Evolutionary conservation across 306 rosid species (phyloP), one percentile per base, ranked within the genome.

Genomic region (Trichosanthes cucumerina): DNA sequence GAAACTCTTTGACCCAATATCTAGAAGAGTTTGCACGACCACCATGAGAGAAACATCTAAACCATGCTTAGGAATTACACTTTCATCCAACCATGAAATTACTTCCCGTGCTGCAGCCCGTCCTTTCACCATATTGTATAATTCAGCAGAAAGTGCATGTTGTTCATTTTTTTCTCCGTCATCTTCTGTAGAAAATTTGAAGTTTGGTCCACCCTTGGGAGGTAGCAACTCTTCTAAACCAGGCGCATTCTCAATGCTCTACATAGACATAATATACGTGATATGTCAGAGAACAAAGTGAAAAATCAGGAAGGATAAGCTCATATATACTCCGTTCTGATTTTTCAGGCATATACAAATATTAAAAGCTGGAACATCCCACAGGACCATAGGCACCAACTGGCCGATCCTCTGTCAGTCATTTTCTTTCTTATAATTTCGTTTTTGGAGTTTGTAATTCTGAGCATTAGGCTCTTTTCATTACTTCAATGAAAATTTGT

Each of bases 171-270:
- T 88, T 81, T 90, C 96, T 49, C 83, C 85, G 79, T 75, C 85
- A 38, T 90, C 95, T 66, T 90, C 96, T 7, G 81, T 82, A 68
- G 88, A 83, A 49, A 87, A 85, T 64, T 69, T 88, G 81, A 92
- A 91, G 83, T 86, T 91, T 0, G 97, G 89, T 58, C 90, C 97
- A 76, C 96, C 92, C 86, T 91, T 96, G 5, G 97, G 97, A 75
- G 99, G 98, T 81, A 96, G 97, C 85, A 96, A 82, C 78, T 88
- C 96, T 84, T 91, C 99, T 86, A 96, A 87, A 80, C 99, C 98
- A 89, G 99, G 97, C 62, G 97, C 98, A 80, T 88, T 93, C 83
- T 96, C 99, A 78, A 96, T 71, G 82, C 99, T 92, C 99, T 96
- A 70, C 52, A 76, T 59, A 68, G 39, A 59, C 77, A 84, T 47